Base-by-base conservation (phyloP, 2,329 filamentous ascomycete species). In the Phoma sp. region DNA sequence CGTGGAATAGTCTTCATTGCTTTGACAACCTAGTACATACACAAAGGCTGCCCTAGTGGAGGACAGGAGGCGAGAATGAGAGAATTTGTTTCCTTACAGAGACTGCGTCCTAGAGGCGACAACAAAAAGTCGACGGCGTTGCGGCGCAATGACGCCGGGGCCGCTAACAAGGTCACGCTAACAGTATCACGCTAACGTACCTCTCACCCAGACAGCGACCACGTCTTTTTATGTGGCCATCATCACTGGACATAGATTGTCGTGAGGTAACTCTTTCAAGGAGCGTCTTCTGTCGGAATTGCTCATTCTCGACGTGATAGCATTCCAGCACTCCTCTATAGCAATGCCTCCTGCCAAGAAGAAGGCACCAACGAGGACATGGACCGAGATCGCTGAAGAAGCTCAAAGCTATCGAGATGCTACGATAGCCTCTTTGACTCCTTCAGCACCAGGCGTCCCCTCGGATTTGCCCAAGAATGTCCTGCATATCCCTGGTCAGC, bases 361-460 rank as follows among this genome's bases (percentile, higher is more conserved):
- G 4, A 49, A 56, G n/a, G 33, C 24, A 2, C 17, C 53, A 0
- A 61, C 55, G 39, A 50, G 49, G 19, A 43, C 62, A 25, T 73
- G 69, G 69, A 59, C 66, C 38, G 60, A 62, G 1, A 58, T 72
- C 19, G 68, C 67, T 17, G 45, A 58, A 51, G 62, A 70, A 44
- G 69, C 69, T 6, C 67, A 68, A 48, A 39, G 58, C n/a, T 36
- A 72, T 55, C 66, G 70, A 32, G 65, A 69, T 37, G 52, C 51
- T 6, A 70, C 63, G 4, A 67, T 73, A 41, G 46, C 55, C 15
- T 35, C 51, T 7, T 41, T 71, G 5, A 52, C 55, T 15, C 64
- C 65, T 39, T 25, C 52, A 35, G 43, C 58, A 15, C 67, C 69
- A 8, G n/a, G 43, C 7, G 27, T 68, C n/a, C 64, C 66, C 13